phyloP scores from a whole-genome alignment of 129 eudicot species.

The Chrysanthemum seticuspe region DNA sequence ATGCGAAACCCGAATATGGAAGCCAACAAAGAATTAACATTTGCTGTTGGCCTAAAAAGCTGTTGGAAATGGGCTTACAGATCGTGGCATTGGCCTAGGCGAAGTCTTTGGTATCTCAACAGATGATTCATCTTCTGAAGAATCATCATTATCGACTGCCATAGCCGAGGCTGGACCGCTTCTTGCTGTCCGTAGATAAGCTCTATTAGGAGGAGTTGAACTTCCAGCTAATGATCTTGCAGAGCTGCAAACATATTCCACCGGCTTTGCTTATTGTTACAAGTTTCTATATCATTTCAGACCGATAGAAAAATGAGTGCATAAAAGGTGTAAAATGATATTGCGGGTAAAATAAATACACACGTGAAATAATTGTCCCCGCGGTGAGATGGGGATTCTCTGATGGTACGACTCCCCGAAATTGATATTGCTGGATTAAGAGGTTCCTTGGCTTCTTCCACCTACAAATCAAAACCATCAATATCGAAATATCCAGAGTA shows the following conservation, averaged over 20 bases:
- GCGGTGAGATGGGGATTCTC: conserved; percentile 21
- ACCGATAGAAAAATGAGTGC: not conserved
- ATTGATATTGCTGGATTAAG: conserved; percentile 27
- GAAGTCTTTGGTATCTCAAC: conserved; percentile 32
- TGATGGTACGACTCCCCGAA: conserved; percentile 29
- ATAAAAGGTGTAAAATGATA: not conserved
- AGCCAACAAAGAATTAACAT: too few relatives aligned
- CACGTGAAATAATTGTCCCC: conserved; percentile 44
- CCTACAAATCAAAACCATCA: conserved; percentile 22
- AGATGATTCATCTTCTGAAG: conserved; percentile 63
- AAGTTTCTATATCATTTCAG: not conserved
- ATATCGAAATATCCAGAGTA: not conserved
- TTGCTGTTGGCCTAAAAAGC: not conserved
- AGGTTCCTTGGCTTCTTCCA: conserved; percentile 46
- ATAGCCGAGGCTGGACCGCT: conserved; percentile 57
- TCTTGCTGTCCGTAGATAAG: conserved; percentile 41
- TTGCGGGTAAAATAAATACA: conserved; percentile 11
- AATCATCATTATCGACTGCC: conserved; percentile 38
- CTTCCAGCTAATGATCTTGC: conserved; percentile 82
- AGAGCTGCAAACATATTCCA: conserved; percentile 48
- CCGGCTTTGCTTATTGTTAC: not conserved
- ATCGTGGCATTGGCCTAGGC: conserved; percentile 54
- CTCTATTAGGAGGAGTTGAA: conserved; percentile 52
- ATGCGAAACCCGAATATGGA: not conserved
- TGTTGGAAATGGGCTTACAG: conserved; percentile 35